Percentiles rank a stretch among this genome's conserved stretches.
These are phyloP conservation scores for Thymus mandschuricus DNA, from an alignment of 257 asterid genomes.

Conservation along the genomic window DNA sequence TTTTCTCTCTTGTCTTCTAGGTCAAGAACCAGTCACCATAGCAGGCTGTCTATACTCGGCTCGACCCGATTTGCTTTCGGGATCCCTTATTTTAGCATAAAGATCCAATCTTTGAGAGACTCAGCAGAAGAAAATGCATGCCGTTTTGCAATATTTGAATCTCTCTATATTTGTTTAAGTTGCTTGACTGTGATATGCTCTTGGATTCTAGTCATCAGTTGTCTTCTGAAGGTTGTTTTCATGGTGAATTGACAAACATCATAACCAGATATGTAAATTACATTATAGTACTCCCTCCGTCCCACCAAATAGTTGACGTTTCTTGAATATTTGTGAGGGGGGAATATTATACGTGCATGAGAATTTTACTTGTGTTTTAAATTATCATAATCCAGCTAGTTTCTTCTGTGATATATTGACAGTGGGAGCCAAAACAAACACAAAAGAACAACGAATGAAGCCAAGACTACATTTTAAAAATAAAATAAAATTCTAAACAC, in stretches of 20 bases:
- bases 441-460: no score
- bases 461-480: no score
- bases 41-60: not conserved
- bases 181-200: not conserved
- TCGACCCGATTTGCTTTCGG: not conserved
- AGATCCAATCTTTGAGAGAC: not conserved
- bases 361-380: no score
- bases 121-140: not conserved
- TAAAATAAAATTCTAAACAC: no score
- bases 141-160: not conserved
- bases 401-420: no score
- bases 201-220: not conserved
- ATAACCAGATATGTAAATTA: not conserved
- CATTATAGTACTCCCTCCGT: no score
- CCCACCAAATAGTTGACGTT: no score
- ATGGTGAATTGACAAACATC: not conserved
- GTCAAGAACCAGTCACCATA: not conserved
- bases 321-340: no score
- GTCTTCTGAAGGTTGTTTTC: not conserved
- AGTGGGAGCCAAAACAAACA: no score
- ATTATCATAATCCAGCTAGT: no score
- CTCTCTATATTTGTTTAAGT: not conserved
- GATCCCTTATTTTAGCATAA: not conserved
- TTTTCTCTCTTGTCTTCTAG: conserved; percentile 22
- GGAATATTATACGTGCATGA: no score